Evolutionary conservation across 108 stramenopile species (phyloP), one percentile per base, ranked within the genome.

Genomic region (Mayamaea pseudoterrestris): DNA sequence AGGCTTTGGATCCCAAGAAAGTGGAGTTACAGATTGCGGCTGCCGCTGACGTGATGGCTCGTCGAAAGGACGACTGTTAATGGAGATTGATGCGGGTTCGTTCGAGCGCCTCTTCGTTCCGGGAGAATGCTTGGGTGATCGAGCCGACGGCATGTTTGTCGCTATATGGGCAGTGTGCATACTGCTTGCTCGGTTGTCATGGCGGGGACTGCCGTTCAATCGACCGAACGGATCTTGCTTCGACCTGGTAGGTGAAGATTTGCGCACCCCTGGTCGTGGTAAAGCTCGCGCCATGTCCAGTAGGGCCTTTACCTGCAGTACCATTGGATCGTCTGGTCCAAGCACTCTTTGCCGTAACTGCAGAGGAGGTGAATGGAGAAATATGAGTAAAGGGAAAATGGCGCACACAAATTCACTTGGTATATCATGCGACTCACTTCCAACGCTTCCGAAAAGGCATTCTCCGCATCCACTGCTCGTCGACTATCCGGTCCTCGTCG

Each of bases 401-500:
- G 11, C 8, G 6, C 7, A 20, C 14, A 41, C 49, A 8, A 6
- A 8, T 40, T 40, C 6, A 5, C 49, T 40, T 17, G 27, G 9
- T 40, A 12, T 8, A 50, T 27, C 36, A 31, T 17, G 16, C 35
- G 2, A 47, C 45, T 11, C 30, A 57, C 55, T 30, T 63, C 44
- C 42, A 70, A 46, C 16, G 74, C 69, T 55, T 76, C 74, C 43
- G 50, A 17, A 55, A 76, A 71, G 17, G 64, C 50, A 17, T 26
- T 30, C 42, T 66, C 69, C 27, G 69, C 65, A 41, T 71, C 62
- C 30, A 41, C 29, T 0, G 59, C 54, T 34, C 47, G 55, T 18
- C 60, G 34, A 1, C 55, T 54, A 50, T 71, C 57, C 17, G 61
- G 61, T 5, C 69, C 74, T 30, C 63, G 52, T 30, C 48, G 55